A percentile compares a stretch with the other conserved stretches of the same genome.
Conservation (phyloP, 1,284 basidiomycete genomes). For the Cryptococcus sp. region DNA sequence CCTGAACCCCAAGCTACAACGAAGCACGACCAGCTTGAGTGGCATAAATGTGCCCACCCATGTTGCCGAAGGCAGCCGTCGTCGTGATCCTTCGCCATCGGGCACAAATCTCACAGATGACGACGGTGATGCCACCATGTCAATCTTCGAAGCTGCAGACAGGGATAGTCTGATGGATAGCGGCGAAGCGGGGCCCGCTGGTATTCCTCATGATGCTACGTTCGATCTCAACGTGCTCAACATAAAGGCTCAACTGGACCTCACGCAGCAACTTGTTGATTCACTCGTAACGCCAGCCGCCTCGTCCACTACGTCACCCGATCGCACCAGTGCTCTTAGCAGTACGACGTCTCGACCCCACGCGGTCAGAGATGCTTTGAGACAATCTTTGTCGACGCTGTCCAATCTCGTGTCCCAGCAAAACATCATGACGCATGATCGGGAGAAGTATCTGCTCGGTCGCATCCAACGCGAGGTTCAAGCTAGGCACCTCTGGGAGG, state of each 20-base stretch:
- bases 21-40: slow-evolving; percentile 57
- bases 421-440: slow-evolving; percentile 69
- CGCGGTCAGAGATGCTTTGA: slow-evolving; percentile 64
- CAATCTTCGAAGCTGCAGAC: slow-evolving; percentile 34
- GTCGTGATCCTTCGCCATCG: slow-evolving; percentile 16
- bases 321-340: slow-evolving; percentile 8
- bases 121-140: slow-evolving; percentile 32
- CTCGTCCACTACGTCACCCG: slow-evolving; percentile 38
- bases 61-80: slow-evolving; percentile 52
- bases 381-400: slow-evolving; percentile 65
- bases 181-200: slow-evolving; percentile 9
- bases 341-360: slow-evolving; percentile 46
- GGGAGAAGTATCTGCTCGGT: slow-evolving; percentile 78
- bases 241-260: slow-evolving; percentile 74
- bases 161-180: slow-evolving; percentile 27
- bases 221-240: slow-evolving; percentile 77
- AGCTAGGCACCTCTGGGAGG: slow-evolving; percentile 84
- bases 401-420: slow-evolving; percentile 69
- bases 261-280: slow-evolving; percentile 68
- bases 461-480: slow-evolving; percentile 69
- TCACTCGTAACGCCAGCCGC: slow-evolving; percentile 56
- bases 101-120: slow-evolving; percentile 28
- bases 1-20: slow-evolving; percentile 46
- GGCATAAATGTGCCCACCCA: slow-evolving; percentile 22
- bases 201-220: slow-evolving; percentile 66